Evolutionary conservation across 176 grass and related monocot species (phyloP).

Genomic region (Bonia amplexicaulis): DNA sequence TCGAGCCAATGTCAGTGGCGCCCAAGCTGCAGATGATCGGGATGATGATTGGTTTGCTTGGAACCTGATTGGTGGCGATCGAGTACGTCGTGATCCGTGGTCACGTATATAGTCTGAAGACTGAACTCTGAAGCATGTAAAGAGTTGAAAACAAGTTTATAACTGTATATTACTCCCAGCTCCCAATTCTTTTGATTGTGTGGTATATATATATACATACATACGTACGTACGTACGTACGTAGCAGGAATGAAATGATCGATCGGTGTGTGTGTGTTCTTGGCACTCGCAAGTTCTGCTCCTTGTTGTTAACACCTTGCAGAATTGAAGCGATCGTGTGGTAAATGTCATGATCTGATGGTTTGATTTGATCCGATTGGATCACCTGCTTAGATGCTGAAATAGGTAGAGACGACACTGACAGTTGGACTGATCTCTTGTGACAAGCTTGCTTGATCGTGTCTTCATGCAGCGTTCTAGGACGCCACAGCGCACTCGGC

Average conservation of each 20-base stretch:
- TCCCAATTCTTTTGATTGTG: conserved; percentile 36
- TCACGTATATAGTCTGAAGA: conserved; percentile 13
- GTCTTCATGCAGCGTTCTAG: not conserved
- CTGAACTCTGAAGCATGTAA: not conserved
- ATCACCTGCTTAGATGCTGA: not conserved
- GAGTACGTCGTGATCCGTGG: not conserved
- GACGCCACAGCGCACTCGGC: too few species aligned
- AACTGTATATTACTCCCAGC: conserved; percentile 26
- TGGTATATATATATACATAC: conserved; percentile 2
- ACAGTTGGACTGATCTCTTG: not conserved
- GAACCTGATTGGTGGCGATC: not conserved
- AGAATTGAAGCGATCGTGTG: not conserved
- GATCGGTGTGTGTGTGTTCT: not conserved
- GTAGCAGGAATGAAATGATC: conserved; percentile 2
- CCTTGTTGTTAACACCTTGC: too few species aligned
- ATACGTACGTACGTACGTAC: conserved; percentile 5
- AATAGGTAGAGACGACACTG: not conserved
- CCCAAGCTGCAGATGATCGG: not conserved
- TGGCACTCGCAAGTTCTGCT: not conserved
- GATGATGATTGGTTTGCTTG: not conserved
- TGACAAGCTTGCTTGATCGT: too few species aligned
- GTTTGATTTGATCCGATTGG: not conserved
- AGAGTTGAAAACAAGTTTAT: conserved; percentile 9
- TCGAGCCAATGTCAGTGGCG: not conserved
- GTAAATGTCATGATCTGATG: not conserved